These are phyloP conservation scores for Clarireedia monteithiana DNA, from an alignment of 2,329 filamentous ascomycete species.

Conservation along the genomic window DNA sequence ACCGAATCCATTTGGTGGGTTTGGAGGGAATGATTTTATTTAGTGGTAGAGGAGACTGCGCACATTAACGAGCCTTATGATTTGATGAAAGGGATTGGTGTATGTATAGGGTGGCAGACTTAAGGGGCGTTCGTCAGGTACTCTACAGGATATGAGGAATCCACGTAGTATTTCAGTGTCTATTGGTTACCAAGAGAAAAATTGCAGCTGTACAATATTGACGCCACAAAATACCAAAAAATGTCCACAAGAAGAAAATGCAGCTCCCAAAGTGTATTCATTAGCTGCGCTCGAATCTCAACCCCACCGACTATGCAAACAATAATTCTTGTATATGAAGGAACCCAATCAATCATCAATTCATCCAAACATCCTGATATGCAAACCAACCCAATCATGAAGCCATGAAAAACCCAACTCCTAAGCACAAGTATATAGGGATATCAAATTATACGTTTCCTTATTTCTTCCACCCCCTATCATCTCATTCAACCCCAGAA, in stretches of 20 bases:
- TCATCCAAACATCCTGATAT: not conserved
- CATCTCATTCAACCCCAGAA: not conserved
- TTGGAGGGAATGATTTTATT: slow-evolving; percentile 48
- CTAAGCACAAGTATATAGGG: too few species aligned
- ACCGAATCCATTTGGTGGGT: slow-evolving; percentile 52
- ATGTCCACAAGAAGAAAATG: too few species aligned
- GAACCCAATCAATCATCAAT: not conserved
- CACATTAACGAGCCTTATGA: not conserved
- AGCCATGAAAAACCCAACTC: not conserved
- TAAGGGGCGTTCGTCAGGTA: not conserved
- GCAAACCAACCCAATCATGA: not conserved
- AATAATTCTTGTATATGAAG: too few species aligned
- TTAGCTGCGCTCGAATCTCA: not conserved
- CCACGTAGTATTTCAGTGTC: too few species aligned
- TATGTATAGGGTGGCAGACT: not conserved
- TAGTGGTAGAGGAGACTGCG: slow-evolving; percentile 15
- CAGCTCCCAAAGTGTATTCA: too few species aligned
- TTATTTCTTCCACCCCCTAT: not conserved
- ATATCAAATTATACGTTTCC: too few species aligned
- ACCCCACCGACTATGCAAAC: too few species aligned
- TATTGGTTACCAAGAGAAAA: too few species aligned
- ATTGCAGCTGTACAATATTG: not conserved
- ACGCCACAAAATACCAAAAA: not conserved
- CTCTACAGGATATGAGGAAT: too few species aligned
- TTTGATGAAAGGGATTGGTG: not conserved